Evolutionary conservation across 768 basidiomycete species (phyloP).

Genomic region (Leccinum uliginosum): DNA sequence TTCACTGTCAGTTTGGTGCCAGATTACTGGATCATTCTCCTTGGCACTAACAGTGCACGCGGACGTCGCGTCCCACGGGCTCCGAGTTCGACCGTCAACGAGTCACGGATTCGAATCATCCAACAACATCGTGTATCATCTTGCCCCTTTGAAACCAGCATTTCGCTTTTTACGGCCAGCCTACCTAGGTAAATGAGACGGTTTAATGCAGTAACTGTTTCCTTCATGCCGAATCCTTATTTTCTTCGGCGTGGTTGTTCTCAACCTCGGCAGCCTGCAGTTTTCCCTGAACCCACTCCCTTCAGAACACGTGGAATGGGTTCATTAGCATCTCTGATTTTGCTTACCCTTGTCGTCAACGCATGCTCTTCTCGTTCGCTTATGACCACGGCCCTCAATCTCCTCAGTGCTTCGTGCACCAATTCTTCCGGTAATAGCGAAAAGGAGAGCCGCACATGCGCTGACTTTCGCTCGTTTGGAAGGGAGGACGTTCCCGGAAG

Average conservation of each 20-base stretch:
- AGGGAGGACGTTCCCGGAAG: constrained; percentile 74
- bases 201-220: no score
- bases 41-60: no score
- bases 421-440: constrained; percentile 53
- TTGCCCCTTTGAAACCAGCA: neutral
- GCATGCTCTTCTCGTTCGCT: constrained; percentile 11
- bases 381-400: constrained; percentile 40
- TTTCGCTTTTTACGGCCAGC: neutral
- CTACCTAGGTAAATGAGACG: no score
- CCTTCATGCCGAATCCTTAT: neutral
- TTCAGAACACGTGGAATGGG: neutral
- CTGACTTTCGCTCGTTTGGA: constrained; percentile 58
- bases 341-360: neutral
- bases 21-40: no score
- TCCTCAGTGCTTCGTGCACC: constrained; percentile 60
- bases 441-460: constrained; percentile 73
- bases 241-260: no score
- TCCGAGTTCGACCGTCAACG: no score
- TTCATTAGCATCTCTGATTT: neutral
- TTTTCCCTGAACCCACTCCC: neutral
- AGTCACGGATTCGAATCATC: no score
- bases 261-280: neutral
- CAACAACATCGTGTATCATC: no score
- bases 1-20: no score
- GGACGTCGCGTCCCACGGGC: no score